Percentiles rank a stretch among this genome's conserved stretches.
Evolutionary conservation across 192 early-diverging fungal genomes (phyloP).

Genomic region (Backusella luteola): DNA sequence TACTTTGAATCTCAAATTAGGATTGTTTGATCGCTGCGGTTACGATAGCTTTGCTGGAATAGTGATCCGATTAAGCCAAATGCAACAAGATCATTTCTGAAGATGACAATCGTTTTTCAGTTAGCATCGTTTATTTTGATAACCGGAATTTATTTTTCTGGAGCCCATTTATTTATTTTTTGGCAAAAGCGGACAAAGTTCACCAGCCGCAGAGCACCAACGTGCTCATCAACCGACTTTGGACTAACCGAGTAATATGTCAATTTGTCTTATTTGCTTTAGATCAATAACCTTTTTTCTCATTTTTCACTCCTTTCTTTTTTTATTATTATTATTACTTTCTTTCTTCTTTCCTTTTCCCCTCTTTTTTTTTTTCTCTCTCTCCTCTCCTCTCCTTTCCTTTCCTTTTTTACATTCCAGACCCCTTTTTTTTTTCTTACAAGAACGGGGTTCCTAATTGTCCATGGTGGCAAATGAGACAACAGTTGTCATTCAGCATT

Average conservation of each 20-base stretch:
- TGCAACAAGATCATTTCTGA: no score
- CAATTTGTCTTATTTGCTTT: neutral
- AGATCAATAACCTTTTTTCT: neutral
- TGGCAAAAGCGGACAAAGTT: no score
- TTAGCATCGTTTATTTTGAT: no score
- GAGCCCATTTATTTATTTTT: no score
- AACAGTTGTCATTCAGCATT: neutral
- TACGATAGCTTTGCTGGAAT: no score
- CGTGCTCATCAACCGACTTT: slow-evolving; percentile 2
- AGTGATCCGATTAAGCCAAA: no score
- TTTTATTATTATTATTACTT: neutral
- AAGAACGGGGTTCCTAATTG: neutral
- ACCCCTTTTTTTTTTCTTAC: neutral
- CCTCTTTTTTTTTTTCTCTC: neutral
- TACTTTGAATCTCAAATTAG: no score
- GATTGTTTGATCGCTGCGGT: no score
- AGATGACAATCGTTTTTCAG: no score
- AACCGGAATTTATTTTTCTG: no score
- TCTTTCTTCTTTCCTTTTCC: neutral
- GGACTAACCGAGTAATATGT: neutral
- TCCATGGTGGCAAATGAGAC: neutral
- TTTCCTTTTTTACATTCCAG: neutral
- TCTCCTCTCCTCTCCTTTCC: neutral
- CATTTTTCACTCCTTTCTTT: neutral
- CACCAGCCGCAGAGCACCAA: neutral